Conservation (phyloP, 2,329 filamentous ascomycete species). For the Apiospora pterosperma region DNA sequence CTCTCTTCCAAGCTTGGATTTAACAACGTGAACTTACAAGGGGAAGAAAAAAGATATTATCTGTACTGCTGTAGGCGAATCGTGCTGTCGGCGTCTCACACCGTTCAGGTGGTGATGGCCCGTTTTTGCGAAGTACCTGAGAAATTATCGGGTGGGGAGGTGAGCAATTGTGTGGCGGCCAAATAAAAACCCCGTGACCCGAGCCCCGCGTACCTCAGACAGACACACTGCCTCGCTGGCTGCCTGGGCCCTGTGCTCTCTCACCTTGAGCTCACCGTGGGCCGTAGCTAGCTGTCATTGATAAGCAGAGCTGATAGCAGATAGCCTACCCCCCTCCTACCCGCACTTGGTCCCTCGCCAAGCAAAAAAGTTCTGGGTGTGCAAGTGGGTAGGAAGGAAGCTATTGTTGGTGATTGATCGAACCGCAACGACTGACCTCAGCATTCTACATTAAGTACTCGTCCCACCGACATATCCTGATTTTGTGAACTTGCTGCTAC, state of each 20-base stretch:
- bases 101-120: neutral
- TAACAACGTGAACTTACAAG: neutral
- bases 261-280: neutral
- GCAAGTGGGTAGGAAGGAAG: neutral
- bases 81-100: neutral
- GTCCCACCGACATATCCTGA: neutral
- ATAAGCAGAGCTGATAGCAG: conserved; percentile 2
- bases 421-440: neutral
- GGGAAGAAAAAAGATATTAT: neutral
- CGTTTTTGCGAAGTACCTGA: conserved; percentile 4
- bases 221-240: no score
- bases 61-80: neutral
- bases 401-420: conserved; percentile 1
- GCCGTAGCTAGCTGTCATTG: neutral
- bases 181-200: conserved; percentile 2
- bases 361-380: conserved; percentile 6
- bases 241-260: neutral
- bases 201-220: conserved; percentile 8
- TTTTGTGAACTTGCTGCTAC: neutral
- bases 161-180: conserved; percentile 6
- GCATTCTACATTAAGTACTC: neutral
- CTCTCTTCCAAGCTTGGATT: neutral
- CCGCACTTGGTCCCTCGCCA: conserved; percentile 1
- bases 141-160: conserved; percentile 5
- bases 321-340: neutral